Evolutionary conservation across 306 rosid genomes (phyloP), one percentile per base, ranked within the genome.

Genomic region (Cucurbita moschata): DNA sequence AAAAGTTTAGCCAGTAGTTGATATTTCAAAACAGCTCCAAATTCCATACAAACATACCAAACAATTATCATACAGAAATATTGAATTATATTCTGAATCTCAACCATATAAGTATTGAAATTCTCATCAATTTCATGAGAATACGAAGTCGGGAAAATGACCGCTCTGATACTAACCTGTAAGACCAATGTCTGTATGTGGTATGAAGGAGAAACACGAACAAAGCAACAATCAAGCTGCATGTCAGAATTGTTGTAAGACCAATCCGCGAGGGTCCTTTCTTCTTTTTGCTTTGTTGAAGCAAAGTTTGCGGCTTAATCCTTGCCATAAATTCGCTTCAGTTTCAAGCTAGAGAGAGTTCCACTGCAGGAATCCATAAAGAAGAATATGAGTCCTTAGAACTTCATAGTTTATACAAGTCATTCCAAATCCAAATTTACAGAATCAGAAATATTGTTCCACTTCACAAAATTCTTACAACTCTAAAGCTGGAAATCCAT

Each of bases 221-320:
- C 80, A 86, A 66, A 72, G 77, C 75, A 47, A 88, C 76, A 67
- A 88, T 76, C 84, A 88, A 82, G 44, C 73, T 18, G 64, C 84
- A 84, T 61, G 85, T 72, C 56, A 84, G 67, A 77, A 82, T 72
- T 72, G 88, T 82, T 0, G 84, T 43, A 58, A 58, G 75, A 55
- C 85, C 81, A 39, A 82, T 78, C 70, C 88, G 86, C 13, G 88
- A 72, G 30, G 93, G 93, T 19, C 88, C 93, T 78, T 88, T 88
- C 79, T 88, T 88, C 82, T 86, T 88, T 83, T 88, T 88, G 87
- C 93, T 88, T 81, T 88, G 93, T 73, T 86, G 93, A 54, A 88
- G 80, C 78, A 86, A 80, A 76, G 93, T 79, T 83, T 86, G 90
- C 50, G 93, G 93, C 71, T 88, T 88, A 57, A 88, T 88, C 88